Conservation (phyloP, 768 basidiomycete genomes). For the Agrocybe pediades region DNA sequence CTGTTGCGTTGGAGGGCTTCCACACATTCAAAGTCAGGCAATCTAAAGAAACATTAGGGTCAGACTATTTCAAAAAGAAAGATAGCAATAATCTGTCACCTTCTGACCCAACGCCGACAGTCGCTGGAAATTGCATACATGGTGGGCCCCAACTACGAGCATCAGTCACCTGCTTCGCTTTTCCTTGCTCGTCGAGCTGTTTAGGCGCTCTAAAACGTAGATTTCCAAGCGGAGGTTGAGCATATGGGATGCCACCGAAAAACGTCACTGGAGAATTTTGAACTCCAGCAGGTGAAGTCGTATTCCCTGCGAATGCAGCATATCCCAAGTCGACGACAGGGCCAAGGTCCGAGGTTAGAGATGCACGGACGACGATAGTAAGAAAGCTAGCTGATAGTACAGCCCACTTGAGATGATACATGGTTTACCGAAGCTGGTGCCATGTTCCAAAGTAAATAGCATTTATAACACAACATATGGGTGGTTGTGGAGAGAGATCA, state of each 20-base stretch:
- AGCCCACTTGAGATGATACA: no score
- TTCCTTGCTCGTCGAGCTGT: slow-evolving; percentile 32
- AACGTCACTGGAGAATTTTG: slow-evolving; percentile 29
- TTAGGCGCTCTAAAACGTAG: slow-evolving; percentile 47
- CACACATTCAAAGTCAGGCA: slow-evolving; percentile 61
- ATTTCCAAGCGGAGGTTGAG: slow-evolving; percentile 49
- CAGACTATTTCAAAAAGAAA: not conserved
- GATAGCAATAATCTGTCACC: slow-evolving; percentile 26
- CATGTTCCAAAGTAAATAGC: no score
- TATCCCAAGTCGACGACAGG: slow-evolving; percentile 45
- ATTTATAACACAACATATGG: no score
- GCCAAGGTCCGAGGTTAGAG: slow-evolving; percentile 25
- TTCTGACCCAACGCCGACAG: slow-evolving; percentile 46
- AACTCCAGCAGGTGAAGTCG: slow-evolving; percentile 37
- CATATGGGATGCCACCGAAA: slow-evolving; percentile 51
- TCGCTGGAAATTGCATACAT: slow-evolving; percentile 48
- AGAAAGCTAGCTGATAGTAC: no score
- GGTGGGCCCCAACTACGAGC: slow-evolving; percentile 46
- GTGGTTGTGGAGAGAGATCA: no score
- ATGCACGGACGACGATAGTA: not conserved
- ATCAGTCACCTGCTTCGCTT: slow-evolving; percentile 31
- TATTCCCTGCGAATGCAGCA: slow-evolving; percentile 41
- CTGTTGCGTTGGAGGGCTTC: slow-evolving; percentile 39
- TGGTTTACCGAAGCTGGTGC: no score
- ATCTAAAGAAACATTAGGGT: slow-evolving; percentile 36